phyloP scores from a whole-genome alignment of 257 asterid species.

The Echium plantagineum region DNA sequence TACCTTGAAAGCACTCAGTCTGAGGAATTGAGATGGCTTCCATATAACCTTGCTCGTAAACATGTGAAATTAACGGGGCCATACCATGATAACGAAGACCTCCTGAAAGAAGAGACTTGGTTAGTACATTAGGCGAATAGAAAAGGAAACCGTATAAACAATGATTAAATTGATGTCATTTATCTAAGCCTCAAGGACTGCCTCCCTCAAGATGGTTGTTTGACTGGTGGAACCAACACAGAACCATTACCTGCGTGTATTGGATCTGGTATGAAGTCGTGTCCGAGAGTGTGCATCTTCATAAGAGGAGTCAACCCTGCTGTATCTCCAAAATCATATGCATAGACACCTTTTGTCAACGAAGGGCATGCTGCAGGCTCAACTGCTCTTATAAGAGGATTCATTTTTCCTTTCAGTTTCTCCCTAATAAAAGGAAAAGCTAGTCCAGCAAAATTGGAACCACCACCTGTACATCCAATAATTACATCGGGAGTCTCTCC shows the following conservation, averaged over 20 bases:
- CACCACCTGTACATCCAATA: slow-evolving; percentile 92
- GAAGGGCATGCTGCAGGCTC: slow-evolving; percentile 98
- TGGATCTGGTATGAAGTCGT: slow-evolving; percentile 85
- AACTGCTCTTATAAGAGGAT: slow-evolving; percentile 63
- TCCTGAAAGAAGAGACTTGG: slow-evolving; percentile 30
- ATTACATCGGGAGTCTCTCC: slow-evolving; percentile 88
- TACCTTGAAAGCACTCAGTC: slow-evolving; percentile 84
- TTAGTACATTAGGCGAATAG: not conserved
- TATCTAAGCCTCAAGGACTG: too few species aligned
- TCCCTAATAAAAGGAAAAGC: slow-evolving; percentile 81
- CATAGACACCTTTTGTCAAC: slow-evolving; percentile 76
- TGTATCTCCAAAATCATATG: slow-evolving; percentile 87
- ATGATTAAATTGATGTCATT: not conserved
- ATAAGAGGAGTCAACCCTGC: slow-evolving; percentile 95
- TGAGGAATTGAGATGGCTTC: slow-evolving; percentile 78
- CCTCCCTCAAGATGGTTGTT: too few species aligned
- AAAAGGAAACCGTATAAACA: not conserved
- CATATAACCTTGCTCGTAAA: slow-evolving; percentile 63
- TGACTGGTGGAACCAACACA: too few species aligned
- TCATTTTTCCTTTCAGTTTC: slow-evolving; percentile 64
- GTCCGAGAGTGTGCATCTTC: slow-evolving; percentile 99
- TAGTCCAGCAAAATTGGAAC: slow-evolving; percentile 92
- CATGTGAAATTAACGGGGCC: slow-evolving; percentile 90
- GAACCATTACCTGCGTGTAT: slow-evolving; percentile 64
- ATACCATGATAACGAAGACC: slow-evolving; percentile 94